Conservation (phyloP, 2,329 filamentous ascomycete species). For the Fusarium mexicanum region DNA sequence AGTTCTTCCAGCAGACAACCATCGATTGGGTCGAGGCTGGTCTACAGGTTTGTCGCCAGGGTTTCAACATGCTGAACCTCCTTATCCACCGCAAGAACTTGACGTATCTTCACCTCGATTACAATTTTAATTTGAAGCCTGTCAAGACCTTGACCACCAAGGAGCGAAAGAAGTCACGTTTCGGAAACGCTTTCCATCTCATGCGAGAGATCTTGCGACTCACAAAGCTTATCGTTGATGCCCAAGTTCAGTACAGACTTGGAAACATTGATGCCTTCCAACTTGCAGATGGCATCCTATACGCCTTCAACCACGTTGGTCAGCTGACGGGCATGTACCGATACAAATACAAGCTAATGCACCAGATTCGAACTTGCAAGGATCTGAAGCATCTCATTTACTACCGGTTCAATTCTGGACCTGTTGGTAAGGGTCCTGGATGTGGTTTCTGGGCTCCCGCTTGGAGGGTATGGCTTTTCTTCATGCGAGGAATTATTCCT, state of each 20-base stretch:
- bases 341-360: conserved; percentile 99
- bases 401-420: conserved; percentile 96
- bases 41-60: conserved; percentile 96
- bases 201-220: conserved; percentile 97
- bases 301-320: conserved; percentile 98
- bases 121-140: conserved; percentile 99
- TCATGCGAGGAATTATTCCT: conserved; percentile 98
- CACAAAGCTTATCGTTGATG: conserved; percentile 97
- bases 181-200: conserved; percentile 98
- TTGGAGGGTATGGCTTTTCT: conserved; percentile 99
- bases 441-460: conserved; percentile 99
- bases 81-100: conserved; percentile 98
- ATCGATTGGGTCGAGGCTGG: conserved; percentile 99
- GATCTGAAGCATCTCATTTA: conserved; percentile 99
- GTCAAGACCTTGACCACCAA: conserved; percentile 99
- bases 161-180: conserved; percentile 98
- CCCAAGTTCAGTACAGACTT: conserved; percentile 95
- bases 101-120: conserved; percentile 97
- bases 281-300: conserved; percentile 97
- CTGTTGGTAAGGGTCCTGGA: conserved; percentile 95
- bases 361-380: conserved; percentile 98
- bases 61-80: conserved; percentile 99
- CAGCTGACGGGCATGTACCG: conserved; percentile 99
- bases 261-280: conserved; percentile 99
- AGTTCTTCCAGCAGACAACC: conserved; percentile 99